Conservation (phyloP, 331 rosid species). For the Acacia concinna region DNA sequence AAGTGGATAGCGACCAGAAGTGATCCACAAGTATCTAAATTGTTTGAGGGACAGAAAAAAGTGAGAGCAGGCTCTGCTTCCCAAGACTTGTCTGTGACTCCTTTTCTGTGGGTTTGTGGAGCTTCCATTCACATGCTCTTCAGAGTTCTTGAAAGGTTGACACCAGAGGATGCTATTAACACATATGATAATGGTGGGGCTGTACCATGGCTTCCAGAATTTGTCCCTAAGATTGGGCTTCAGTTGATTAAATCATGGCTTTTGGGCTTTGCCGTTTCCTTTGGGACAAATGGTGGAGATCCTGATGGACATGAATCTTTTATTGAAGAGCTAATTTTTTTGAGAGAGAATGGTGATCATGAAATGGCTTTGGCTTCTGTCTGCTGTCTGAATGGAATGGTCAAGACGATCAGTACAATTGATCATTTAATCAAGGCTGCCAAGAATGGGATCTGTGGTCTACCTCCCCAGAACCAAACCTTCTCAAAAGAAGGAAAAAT, state of each 20-base stretch:
- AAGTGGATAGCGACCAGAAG: slow-evolving; percentile 72
- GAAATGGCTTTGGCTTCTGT: slow-evolving; percentile 82
- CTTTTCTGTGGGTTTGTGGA: slow-evolving; percentile 78
- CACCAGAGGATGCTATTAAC: slow-evolving; percentile 52
- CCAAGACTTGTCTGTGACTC: slow-evolving; percentile 41
- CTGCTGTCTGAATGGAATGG: slow-evolving; percentile 67
- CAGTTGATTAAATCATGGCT: slow-evolving; percentile 63
- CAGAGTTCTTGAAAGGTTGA: slow-evolving; percentile 66
- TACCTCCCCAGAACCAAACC: slow-evolving; percentile 41
- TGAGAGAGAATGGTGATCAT: slow-evolving; percentile 58
- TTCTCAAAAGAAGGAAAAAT: slow-evolving; percentile 63
- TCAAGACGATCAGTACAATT: slow-evolving; percentile 46
- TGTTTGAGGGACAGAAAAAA: slow-evolving; percentile 49
- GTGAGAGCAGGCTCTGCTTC: slow-evolving; percentile 25
- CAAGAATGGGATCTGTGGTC: slow-evolving; percentile 42
- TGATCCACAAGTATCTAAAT: slow-evolving; percentile 53
- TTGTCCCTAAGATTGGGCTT: slow-evolving; percentile 86
- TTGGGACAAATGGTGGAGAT: slow-evolving; percentile 36
- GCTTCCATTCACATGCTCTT: slow-evolving; percentile 73
- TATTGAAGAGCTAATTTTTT: slow-evolving; percentile 53
- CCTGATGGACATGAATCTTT: slow-evolving; percentile 51
- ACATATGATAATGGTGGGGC: slow-evolving; percentile 37
- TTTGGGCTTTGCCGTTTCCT: slow-evolving; percentile 43
- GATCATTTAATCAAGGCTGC: slow-evolving; percentile 71
- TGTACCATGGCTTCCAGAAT: slow-evolving; percentile 94